Base-by-base conservation (phyloP, 2,329 filamentous ascomycete genomes). In the Aureobasidium sp. region DNA sequence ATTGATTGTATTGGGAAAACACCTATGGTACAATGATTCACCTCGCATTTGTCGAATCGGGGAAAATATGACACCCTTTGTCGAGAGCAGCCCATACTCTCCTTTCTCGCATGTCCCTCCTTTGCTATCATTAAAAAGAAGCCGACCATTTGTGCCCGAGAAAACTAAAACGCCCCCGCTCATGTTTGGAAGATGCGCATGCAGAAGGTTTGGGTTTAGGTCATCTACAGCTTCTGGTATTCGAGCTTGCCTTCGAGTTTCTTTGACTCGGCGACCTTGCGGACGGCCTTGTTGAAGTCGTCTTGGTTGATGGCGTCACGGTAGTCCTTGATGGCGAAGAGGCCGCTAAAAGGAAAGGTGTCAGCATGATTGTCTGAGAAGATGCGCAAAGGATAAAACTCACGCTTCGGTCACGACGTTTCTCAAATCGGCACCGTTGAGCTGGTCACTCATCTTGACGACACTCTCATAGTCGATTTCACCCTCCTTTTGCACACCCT, bases 381-480 rank as follows among this genome's bases (percentile, higher is more conserved):
- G 4, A 31, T 33, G 15, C 8, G 2, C 14, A 29, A n/a, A 9
- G 42, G 5, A 22, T 17, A 12, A 17, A 39, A 86, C 91, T 81
- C 84, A 96, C 91, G 94, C 94, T 82, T 99, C 94, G 15, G 94
- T 99, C 58, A 99, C 92, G 58, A 99, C 92, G 73, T 99, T 99
- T 72, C 94, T 84, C 80, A 99, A 78, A 85, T 99, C 94, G 56
- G 94, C 94, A 73, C 94, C 94, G 77, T 99, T 99, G 70, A 99
- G 83, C 31, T 93, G 92, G 72, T 99, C 94, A 70, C 92, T 97
- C 94, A 99, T 99, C 86, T 99, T 99, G 68, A 99, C 94, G 64
- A 99, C 91, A 70, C 91, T 97, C 83, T 99, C 94, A 72, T 96
- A 99, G 75, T 99, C 95, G 71, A 99, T 91, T 66, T 99, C 94